Percentiles rank a stretch among this genome's conserved stretches.
phyloP scores from a whole-genome alignment of 2,329 filamentous ascomycete genomes.

The Ophiocordyceps australis region DNA sequence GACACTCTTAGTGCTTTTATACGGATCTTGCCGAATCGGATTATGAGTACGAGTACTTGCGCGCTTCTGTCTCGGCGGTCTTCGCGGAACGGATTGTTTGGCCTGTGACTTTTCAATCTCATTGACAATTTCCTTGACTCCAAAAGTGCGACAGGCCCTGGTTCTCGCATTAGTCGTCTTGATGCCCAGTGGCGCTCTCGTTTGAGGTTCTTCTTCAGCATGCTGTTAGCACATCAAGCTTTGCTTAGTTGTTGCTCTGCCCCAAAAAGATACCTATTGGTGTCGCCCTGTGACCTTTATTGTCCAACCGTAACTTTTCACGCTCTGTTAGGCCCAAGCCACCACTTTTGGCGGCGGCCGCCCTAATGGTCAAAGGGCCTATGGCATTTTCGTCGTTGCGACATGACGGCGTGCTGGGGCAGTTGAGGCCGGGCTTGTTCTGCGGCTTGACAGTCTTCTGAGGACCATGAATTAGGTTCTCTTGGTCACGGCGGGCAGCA shows the following conservation, averaged over 20 bases:
- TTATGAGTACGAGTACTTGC: too few species aligned
- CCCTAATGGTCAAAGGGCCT: too few species aligned
- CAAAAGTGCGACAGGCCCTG: conserved; percentile 45
- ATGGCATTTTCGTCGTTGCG: conserved; percentile 73
- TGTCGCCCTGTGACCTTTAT: too few species aligned
- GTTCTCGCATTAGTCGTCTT: conserved; percentile 95
- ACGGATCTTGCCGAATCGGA: too few species aligned
- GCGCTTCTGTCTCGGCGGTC: conserved; percentile 27
- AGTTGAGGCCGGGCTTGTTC: conserved; percentile 63
- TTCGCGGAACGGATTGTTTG: conserved; percentile 38
- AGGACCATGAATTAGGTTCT: conserved; percentile 65
- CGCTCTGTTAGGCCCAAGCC: too few species aligned
- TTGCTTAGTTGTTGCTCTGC: too few species aligned
- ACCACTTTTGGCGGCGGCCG: too few species aligned
- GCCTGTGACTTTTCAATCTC: conserved; percentile 44
- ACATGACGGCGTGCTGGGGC: conserved; percentile 70
- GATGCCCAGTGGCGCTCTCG: conserved; percentile 68
- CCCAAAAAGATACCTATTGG: conserved; percentile 48
- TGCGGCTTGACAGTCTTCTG: conserved; percentile 65
- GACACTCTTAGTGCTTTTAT: too few species aligned
- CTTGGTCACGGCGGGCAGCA: conserved; percentile 65
- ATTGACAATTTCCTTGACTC: conserved; percentile 38
- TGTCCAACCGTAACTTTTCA: too few species aligned
- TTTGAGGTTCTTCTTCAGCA: conserved; percentile 23
- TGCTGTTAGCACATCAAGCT: conserved; percentile 3